Percentiles rank a stretch among this genome's conserved stretches.
Evolutionary conservation across 2,329 filamentous ascomycete genomes (phyloP).

Genomic region (Parascedosporium putredinis): DNA sequence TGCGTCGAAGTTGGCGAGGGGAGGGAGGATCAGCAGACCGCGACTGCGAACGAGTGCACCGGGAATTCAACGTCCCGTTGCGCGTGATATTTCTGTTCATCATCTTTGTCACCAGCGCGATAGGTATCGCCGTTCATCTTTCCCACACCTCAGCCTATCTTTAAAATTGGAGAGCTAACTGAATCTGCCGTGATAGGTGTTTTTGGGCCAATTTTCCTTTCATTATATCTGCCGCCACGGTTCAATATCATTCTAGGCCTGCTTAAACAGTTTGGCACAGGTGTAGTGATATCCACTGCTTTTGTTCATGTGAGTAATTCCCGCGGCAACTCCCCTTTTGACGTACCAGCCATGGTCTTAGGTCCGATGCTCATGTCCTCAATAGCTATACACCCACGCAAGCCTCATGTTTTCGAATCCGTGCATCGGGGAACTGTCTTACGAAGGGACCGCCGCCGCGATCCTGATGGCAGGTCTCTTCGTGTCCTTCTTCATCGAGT

Average conservation of each 20-base stretch:
- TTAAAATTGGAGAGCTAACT: background rate
- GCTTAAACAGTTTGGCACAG: slow-evolving; percentile 65
- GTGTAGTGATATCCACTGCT: slow-evolving; percentile 61
- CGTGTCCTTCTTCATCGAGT: slow-evolving; percentile 63
- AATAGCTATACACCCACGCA: slow-evolving; percentile 63
- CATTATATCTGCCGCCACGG: slow-evolving; percentile 42
- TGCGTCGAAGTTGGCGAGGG: slow-evolving; percentile 38
- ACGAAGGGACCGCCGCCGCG: slow-evolving; percentile 59
- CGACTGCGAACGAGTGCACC: slow-evolving; percentile 36
- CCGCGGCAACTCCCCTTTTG: background rate
- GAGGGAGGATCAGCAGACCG: slow-evolving; percentile 16
- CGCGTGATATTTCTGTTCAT: slow-evolving; percentile 64
- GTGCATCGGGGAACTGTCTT: slow-evolving; percentile 55
- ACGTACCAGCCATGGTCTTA: slow-evolving; percentile 1
- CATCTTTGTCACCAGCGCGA: slow-evolving; percentile 55
- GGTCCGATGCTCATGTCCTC: slow-evolving; percentile 4
- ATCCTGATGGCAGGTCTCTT: slow-evolving; percentile 67
- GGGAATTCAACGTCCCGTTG: slow-evolving; percentile 56
- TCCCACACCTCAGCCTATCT: background rate
- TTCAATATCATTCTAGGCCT: slow-evolving; percentile 43
- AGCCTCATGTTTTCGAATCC: slow-evolving; percentile 60
- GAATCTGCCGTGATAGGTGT: slow-evolving; percentile 32
- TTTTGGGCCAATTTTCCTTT: slow-evolving; percentile 56
- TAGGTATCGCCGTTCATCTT: slow-evolving; percentile 33
- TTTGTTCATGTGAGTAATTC: slow-evolving; percentile 48